Evolutionary conservation across 306 rosid species (phyloP).

Genomic region (Macrotyloma uniflorum): DNA sequence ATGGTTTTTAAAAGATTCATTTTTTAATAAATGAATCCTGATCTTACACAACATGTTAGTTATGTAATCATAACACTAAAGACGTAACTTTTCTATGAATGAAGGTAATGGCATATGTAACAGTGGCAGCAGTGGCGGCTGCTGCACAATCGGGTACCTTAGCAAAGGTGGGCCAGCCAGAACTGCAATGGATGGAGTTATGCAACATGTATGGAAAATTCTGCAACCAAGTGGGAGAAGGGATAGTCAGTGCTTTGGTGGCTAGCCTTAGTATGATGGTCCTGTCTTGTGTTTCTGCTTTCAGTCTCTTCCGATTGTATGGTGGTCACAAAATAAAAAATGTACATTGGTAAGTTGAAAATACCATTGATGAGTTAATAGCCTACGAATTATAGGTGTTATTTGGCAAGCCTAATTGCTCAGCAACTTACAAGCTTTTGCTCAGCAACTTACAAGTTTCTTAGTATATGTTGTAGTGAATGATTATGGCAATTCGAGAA

Average conservation of each 20-base stretch:
- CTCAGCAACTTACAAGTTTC: conserved; percentile 29
- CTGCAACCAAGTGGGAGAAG: conserved; percentile 88
- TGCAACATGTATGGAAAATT: conserved; percentile 82
- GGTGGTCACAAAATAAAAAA: conserved; percentile 57
- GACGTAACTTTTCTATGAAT: conserved; percentile 1
- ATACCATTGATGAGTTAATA: not conserved
- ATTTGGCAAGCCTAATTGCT: conserved; percentile 10
- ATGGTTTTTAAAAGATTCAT: not conserved
- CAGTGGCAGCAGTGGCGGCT: conserved; percentile 69
- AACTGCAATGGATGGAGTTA: conserved; percentile 80
- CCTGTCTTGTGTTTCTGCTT: conserved; percentile 78
- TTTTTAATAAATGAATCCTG: not conserved
- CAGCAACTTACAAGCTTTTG: conserved; percentile 28
- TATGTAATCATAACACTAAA: not conserved
- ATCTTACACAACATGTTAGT: not conserved
- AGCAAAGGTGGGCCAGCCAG: conserved; percentile 80
- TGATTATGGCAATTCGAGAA: conserved; percentile 31
- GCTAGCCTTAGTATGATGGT: conserved; percentile 67
- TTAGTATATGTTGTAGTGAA: not conserved
- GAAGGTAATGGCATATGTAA: conserved; percentile 80
- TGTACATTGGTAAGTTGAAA: conserved; percentile 47
- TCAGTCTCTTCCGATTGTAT: conserved; percentile 85
- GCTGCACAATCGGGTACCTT: conserved; percentile 66
- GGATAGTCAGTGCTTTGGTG: conserved; percentile 64
- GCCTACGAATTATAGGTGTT: not conserved